phyloP scores from a whole-genome alignment of 371 early-diverging fungal genomes.

The Lichtheimia corymbifera region DNA sequence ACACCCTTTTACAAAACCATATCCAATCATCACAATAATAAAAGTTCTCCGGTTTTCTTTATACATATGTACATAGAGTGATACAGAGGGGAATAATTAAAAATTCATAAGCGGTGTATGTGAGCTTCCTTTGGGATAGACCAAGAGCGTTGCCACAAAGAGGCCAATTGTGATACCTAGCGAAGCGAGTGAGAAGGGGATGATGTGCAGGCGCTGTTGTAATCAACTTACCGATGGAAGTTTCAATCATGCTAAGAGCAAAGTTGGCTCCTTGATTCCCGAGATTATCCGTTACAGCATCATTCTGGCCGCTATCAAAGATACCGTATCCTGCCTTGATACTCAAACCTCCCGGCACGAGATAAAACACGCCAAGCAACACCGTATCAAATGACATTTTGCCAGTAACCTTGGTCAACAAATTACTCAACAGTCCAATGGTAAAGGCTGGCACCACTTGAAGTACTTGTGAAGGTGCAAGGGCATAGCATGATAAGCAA shows the following conservation, averaged over 20 bases:
- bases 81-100: conserved; percentile 17
- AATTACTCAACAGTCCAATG: conserved; percentile 56
- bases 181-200: background rate
- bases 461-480: conserved; percentile 45
- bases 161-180: conserved; percentile 57
- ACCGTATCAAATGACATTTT: conserved; percentile 58
- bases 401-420: conserved; percentile 52
- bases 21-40: no score
- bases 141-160: conserved; percentile 54
- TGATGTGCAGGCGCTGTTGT: background rate
- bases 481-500: conserved; percentile 32
- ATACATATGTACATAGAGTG: no score
- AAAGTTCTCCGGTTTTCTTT: no score
- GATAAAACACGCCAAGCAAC: conserved; percentile 51
- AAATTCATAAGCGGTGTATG: conserved; percentile 64
- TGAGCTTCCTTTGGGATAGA: conserved; percentile 57
- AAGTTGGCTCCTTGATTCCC: conserved; percentile 40
- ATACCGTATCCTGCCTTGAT: conserved; percentile 48
- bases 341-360: conserved; percentile 61
- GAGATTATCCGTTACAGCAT: conserved; percentile 23
- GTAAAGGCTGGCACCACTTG: conserved; percentile 57
- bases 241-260: conserved; percentile 50
- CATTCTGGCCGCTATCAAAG: conserved; percentile 22
- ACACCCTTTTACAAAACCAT: no score
- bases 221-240: conserved; percentile 23